Conservation (phyloP, 805 yeast species). For the Candida adriatica region DNA sequence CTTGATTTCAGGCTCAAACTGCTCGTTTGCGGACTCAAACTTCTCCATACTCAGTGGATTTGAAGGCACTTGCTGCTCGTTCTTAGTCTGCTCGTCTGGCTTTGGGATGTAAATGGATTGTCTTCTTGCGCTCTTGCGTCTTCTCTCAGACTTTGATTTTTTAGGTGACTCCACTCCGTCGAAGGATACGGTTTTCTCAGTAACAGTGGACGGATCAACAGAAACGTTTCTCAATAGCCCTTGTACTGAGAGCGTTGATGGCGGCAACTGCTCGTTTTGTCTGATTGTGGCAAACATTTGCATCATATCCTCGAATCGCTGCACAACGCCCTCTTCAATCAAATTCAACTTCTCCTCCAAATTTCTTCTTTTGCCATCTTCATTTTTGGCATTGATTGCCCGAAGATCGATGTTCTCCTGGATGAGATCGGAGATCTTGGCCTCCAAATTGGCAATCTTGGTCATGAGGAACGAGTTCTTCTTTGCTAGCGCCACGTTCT, state of each 20-base stretch:
- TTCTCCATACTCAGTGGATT: no score
- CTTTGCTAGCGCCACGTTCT: constrained; percentile 53
- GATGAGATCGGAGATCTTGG: constrained; percentile 39
- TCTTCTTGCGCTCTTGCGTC: constrained; percentile 34
- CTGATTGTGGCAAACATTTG: constrained; percentile 36
- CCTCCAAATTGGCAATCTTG: constrained; percentile 47
- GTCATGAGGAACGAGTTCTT: constrained; percentile 47
- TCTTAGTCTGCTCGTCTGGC: no score
- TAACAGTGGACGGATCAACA: constrained; percentile 6
- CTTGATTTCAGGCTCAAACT: background rate
- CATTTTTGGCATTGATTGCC: constrained; percentile 28
- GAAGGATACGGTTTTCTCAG: constrained; percentile 22
- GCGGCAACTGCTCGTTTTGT: constrained; percentile 31
- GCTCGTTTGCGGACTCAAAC: background rate
- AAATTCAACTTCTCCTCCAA: constrained; percentile 31
- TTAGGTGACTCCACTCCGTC: constrained; percentile 20
- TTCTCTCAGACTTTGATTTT: constrained; percentile 22
- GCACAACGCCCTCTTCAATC: constrained; percentile 35
- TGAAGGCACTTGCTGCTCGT: no score
- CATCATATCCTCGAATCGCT: constrained; percentile 39
- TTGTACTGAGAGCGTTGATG: constrained; percentile 9
- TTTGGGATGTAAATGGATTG: constrained; percentile 33
- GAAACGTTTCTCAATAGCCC: constrained; percentile 5
- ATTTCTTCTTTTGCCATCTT: constrained; percentile 25
- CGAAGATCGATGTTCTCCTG: constrained; percentile 42